Conservation (phyloP, 495 filamentous ascomycete species). For the Lasiosphaeria ovina region DNA sequence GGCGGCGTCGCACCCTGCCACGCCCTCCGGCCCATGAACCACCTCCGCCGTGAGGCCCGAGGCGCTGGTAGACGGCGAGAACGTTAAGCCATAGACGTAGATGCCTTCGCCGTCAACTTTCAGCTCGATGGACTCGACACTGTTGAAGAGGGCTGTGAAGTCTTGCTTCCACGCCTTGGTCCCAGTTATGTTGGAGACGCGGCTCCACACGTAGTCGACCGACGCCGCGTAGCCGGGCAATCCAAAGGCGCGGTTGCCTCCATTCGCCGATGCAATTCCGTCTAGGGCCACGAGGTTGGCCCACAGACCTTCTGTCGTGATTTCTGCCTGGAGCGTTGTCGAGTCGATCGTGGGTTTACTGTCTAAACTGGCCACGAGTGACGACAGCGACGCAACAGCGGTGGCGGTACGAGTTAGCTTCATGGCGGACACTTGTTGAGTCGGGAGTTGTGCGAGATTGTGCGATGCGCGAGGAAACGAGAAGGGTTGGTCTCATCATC, state of each 20-base stretch:
- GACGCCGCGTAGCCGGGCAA: conserved; percentile 46
- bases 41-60: conserved; percentile 42
- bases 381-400: not conserved
- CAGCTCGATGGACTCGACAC: conserved; percentile 37
- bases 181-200: conserved; percentile 24
- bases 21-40: conserved; percentile 36
- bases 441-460: not conserved
- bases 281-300: conserved; percentile 29
- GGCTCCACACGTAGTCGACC: conserved; percentile 41
- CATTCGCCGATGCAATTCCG: conserved; percentile 41
- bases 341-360: conserved; percentile 10
- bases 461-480: not conserved
- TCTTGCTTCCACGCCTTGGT: conserved; percentile 39
- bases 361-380: not conserved
- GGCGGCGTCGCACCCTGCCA: conserved; percentile 35
- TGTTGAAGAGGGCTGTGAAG: conserved; percentile 41
- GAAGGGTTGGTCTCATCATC: not conserved
- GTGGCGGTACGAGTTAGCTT: not conserved
- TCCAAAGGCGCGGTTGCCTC: conserved; percentile 50
- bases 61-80: conserved; percentile 40
- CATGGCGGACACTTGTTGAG: not conserved
- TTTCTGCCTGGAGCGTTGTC: conserved; percentile 9
- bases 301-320: conserved; percentile 16
- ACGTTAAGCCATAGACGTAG: conserved; percentile 39
- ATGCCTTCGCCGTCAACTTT: conserved; percentile 32